A percentile compares a stretch with the other conserved stretches of the same genome.
These are phyloP conservation scores for Singerocomus rubriflavus DNA, from an alignment of 1,284 basidiomycete genomes.

Conservation along the genomic window DNA sequence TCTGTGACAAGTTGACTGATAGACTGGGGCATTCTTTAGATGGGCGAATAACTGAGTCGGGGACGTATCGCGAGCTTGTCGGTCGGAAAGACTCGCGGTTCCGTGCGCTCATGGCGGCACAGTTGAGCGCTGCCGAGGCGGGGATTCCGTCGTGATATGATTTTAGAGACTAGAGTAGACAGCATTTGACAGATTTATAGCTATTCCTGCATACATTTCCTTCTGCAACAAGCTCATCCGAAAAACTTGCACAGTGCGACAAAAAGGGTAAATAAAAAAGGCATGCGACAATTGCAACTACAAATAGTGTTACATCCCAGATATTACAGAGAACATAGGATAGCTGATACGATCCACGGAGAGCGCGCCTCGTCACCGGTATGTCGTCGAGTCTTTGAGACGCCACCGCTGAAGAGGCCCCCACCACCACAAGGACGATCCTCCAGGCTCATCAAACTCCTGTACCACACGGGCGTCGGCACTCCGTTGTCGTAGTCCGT, in stretches of 20 bases:
- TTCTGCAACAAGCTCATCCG: constrained; percentile 18
- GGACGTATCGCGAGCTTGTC: constrained; percentile 78
- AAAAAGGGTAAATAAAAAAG: not conserved
- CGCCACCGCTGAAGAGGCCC: constrained; percentile 71
- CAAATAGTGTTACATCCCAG: constrained; percentile 9
- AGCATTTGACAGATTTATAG: constrained; percentile 10
- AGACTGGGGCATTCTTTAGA: constrained; percentile 37
- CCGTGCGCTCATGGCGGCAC: constrained; percentile 82
- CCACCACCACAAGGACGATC: constrained; percentile 68
- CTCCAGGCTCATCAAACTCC: constrained; percentile 16
- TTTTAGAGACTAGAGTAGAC: not conserved
- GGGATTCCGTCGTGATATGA: constrained; percentile 8
- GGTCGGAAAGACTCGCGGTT: constrained; percentile 70
- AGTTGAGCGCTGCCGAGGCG: constrained; percentile 55
- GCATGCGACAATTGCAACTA: not conserved
- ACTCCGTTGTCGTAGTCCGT: constrained; percentile 14
- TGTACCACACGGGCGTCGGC: constrained; percentile 1
- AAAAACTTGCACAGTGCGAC: not conserved
- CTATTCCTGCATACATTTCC: not conserved
- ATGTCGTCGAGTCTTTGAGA: constrained; percentile 69
- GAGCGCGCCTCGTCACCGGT: constrained; percentile 37
- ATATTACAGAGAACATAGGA: constrained; percentile 6
- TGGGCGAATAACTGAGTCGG: constrained; percentile 80
- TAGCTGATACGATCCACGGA: not conserved
- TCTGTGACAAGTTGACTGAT: too few species aligned